Conservation (phyloP, 805 yeast species). For the Yarrowia sp. region DNA sequence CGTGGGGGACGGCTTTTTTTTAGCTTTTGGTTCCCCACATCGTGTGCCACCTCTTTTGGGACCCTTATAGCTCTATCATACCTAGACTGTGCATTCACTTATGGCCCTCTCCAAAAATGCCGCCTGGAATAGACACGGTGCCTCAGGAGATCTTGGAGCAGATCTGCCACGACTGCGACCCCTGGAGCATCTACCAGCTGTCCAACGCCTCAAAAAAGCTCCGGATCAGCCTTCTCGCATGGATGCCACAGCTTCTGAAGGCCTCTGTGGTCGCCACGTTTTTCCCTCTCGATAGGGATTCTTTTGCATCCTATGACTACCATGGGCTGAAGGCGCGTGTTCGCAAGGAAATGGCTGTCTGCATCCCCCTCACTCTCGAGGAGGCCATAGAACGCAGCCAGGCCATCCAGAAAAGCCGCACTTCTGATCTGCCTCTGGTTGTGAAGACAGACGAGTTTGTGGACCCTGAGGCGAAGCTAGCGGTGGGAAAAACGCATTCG, state of each 20-base stretch:
- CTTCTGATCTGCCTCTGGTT: background rate
- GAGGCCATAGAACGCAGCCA: background rate
- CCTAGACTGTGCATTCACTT: background rate
- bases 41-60: background rate
- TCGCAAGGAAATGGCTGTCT: background rate
- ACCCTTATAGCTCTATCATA: background rate
- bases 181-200: conserved; percentile 1
- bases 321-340: background rate
- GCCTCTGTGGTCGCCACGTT: background rate
- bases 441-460: background rate
- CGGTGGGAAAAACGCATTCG: conserved; percentile 1
- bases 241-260: background rate
- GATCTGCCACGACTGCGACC: background rate
- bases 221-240: background rate
- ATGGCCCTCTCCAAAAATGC: background rate
- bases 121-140: background rate
- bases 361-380: background rate
- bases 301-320: background rate
- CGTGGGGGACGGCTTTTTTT: background rate
- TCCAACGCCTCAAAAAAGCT: background rate
- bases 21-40: conserved; percentile 6
- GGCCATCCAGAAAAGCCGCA: background rate
- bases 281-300: background rate
- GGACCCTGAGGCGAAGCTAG: background rate
- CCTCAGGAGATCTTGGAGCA: background rate